These are phyloP conservation scores for Paramecium biaurelia DNA, from an alignment of 73 alveolate species.

Conservation along the genomic window DNA sequence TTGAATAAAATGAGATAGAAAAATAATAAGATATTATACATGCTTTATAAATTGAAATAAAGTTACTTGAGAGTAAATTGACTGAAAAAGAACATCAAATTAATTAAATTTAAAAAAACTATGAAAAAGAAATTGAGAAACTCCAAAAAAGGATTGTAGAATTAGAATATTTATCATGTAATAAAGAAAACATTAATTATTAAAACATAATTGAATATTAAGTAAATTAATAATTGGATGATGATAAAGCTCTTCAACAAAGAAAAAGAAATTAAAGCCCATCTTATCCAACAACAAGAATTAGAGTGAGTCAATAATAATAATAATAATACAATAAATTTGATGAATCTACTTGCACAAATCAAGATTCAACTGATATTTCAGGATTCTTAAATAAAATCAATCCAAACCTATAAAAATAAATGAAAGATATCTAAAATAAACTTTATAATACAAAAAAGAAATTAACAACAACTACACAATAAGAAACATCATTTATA, in stretches of 20 bases:
- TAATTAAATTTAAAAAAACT: not conserved
- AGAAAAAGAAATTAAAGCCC: constrained; percentile 22
- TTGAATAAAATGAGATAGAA: not conserved
- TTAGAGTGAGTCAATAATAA: not conserved
- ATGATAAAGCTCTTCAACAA: not conserved
- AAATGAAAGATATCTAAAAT: not conserved
- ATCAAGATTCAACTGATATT: not conserved
- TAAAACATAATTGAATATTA: not conserved
- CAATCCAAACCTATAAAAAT: not conserved
- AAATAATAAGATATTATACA: not conserved
- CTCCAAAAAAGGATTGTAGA: not conserved
- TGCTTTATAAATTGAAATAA: not conserved
- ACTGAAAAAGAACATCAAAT: not conserved
- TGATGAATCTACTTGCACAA: not conserved
- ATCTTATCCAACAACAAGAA: constrained; percentile 6
- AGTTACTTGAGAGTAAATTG: not conserved
- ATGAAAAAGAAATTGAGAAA: not conserved
- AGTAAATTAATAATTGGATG: not conserved
- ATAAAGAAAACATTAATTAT: not conserved
- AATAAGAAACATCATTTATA: not conserved
- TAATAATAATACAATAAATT: not conserved
- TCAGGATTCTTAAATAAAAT: not conserved
- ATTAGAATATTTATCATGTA: not conserved
- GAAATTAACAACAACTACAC: not conserved
- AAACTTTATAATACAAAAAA: not conserved